A percentile compares a stretch with the other conserved stretches of the same genome.
These are phyloP conservation scores for Pichia sp. DNA, from an alignment of 1,139 yeast genomes.

Conservation along the genomic window DNA sequence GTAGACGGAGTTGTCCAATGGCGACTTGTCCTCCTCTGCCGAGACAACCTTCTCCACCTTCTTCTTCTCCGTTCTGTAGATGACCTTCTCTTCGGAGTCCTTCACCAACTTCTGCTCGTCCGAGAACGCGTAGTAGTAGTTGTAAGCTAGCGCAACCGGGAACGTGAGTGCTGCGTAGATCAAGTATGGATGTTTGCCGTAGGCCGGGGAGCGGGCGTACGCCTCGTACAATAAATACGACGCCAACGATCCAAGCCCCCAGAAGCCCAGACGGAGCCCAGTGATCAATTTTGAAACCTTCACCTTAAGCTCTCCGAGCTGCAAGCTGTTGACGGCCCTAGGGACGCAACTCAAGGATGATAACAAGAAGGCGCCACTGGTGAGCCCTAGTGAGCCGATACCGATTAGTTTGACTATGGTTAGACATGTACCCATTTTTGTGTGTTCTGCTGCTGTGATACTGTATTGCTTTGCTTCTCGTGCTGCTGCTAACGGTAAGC, in stretches of 20 bases:
- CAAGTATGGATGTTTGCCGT: conserved; percentile 54
- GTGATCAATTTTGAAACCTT: conserved; percentile 29
- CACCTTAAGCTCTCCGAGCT: conserved; percentile 11
- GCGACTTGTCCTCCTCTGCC: conserved; percentile 34
- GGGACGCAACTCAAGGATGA: conserved; percentile 38
- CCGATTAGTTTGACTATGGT: conserved; percentile 50
- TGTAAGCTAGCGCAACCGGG: conserved; percentile 36
- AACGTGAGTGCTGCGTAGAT: conserved; percentile 50
- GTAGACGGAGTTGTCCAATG: conserved; percentile 49
- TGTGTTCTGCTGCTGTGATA: not conserved
- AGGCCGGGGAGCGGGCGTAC: conserved; percentile 38
- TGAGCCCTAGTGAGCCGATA: conserved; percentile 48
- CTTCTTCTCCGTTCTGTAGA: conserved; percentile 24
- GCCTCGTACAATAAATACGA: conserved; percentile 41
- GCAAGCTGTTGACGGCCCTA: conserved; percentile 5
- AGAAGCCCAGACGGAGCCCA: conserved; percentile 34
- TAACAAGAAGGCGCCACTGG: conserved; percentile 40
- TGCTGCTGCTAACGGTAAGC: no score
- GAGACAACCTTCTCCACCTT: conserved; percentile 18
- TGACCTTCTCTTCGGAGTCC: conserved; percentile 16
- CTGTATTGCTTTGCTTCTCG: not conserved
- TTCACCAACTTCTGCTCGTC: conserved; percentile 26
- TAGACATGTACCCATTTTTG: conserved; percentile 39
- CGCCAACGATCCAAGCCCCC: conserved; percentile 38
- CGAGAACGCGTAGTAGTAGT: conserved; percentile 27